phyloP scores from a whole-genome alignment of 192 early-diverging fungal genomes.

The Coemansia guatemalensis region DNA sequence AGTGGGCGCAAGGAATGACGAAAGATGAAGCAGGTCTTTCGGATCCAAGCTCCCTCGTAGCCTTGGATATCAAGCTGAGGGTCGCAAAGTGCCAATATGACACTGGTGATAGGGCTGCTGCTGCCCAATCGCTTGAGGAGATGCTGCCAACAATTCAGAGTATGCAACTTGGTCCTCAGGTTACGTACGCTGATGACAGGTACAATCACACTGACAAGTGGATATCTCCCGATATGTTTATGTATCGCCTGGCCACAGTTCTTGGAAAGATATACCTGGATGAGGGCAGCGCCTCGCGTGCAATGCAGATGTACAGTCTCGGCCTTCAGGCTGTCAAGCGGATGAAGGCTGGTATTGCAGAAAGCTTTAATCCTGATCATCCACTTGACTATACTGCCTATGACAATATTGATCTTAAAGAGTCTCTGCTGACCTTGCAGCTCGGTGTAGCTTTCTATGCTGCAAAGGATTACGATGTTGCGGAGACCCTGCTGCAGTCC shows the following conservation, averaged over 20 bases:
- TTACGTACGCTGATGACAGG: constrained; percentile 9
- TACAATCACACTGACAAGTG: constrained; percentile 4
- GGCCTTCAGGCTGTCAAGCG: constrained; percentile 36
- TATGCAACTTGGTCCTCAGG: not conserved
- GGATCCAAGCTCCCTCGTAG: constrained; percentile 14
- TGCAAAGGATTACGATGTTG: constrained; percentile 10
- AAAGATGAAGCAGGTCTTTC: constrained; percentile 10
- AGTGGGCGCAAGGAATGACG: constrained; percentile 12
- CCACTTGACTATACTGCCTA: constrained; percentile 26
- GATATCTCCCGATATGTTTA: constrained; percentile 16
- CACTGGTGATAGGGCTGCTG: constrained; percentile 9
- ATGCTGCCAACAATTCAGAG: constrained; percentile 9
- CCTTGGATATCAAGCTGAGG: constrained; percentile 31
- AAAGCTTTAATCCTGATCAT: constrained; percentile 25
- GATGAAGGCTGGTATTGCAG: constrained; percentile 25
- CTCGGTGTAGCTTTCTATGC: constrained; percentile 33
- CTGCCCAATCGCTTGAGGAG: constrained; percentile 9
- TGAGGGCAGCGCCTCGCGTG: constrained; percentile 10
- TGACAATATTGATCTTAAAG: constrained; percentile 39
- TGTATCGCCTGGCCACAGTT: constrained; percentile 15
- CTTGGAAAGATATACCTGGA: constrained; percentile 19
- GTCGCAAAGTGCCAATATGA: constrained; percentile 33
- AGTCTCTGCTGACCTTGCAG: constrained; percentile 22
- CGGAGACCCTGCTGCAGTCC: constrained; percentile 33
- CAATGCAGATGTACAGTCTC: constrained; percentile 16